phyloP scores from a whole-genome alignment of 2,329 filamentous ascomycete species.

The Sporothrix euskadiensis region DNA sequence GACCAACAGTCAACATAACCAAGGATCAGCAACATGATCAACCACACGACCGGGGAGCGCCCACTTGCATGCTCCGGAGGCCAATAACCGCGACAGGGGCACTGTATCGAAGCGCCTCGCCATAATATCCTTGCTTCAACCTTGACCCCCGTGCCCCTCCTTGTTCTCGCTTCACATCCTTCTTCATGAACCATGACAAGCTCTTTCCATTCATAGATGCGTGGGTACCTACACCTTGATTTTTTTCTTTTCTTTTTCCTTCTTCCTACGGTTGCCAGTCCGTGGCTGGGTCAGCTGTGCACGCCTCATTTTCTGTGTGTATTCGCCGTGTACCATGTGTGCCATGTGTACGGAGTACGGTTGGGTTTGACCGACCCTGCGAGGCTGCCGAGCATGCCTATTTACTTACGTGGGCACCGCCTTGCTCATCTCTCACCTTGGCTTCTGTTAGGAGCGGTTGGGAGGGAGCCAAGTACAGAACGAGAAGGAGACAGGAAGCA shows the following conservation, averaged over 20 bases:
- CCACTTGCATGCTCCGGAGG: neutral
- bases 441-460: neutral
- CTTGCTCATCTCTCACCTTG: neutral
- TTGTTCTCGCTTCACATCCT: neutral
- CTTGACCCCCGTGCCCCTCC: neutral
- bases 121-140: neutral
- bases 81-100: neutral
- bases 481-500: neutral
- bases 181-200: neutral
- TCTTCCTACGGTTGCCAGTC: neutral
- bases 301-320: neutral
- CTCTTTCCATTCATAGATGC: neutral
- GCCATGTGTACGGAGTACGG: too few relatives aligned
- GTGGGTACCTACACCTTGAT: neutral
- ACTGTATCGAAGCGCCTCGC: slow-evolving; percentile 4
- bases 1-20: slow-evolving; percentile 11
- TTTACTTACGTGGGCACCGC: neutral
- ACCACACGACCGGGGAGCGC: neutral
- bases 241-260: neutral
- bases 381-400: neutral
- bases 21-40: neutral
- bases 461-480: neutral
- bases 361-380: neutral
- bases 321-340: neutral
- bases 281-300: neutral